phyloP scores from a whole-genome alignment of 495 filamentous ascomycete genomes.

The Penicillium bialowiezense region DNA sequence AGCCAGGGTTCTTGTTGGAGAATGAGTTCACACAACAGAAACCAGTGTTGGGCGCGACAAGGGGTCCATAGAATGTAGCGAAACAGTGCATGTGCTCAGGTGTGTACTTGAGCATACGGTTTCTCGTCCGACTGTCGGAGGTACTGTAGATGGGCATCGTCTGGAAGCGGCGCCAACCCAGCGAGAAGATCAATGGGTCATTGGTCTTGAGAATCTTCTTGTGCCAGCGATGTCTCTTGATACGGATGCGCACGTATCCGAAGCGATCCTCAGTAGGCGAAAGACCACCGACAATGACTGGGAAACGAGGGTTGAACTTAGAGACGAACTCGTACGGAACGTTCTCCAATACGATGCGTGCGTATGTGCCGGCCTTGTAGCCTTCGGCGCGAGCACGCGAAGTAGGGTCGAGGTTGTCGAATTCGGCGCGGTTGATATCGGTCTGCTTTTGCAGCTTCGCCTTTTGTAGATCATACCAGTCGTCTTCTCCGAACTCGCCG shows the following conservation, averaged over 20 bases:
- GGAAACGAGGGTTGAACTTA: slow-evolving; percentile 81
- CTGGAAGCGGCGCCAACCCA: slow-evolving; percentile 97
- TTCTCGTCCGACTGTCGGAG: slow-evolving; percentile 85
- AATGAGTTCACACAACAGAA: slow-evolving; percentile 93
- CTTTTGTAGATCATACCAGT: slow-evolving; percentile 98
- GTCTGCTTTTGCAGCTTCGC: slow-evolving; percentile 90
- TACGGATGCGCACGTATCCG: slow-evolving; percentile 90
- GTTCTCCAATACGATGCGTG: slow-evolving; percentile 79
- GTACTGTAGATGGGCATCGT: slow-evolving; percentile 89
- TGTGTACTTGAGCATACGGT: slow-evolving; percentile 97
- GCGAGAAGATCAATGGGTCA: slow-evolving; percentile 93
- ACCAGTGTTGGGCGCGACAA: slow-evolving; percentile 92
- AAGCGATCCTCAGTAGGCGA: slow-evolving; percentile 91
- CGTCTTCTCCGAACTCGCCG: slow-evolving; percentile 88
- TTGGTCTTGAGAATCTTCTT: slow-evolving; percentile 98
- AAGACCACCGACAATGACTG: slow-evolving; percentile 86
- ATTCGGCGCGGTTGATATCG: slow-evolving; percentile 91
- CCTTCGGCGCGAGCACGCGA: slow-evolving; percentile 83
- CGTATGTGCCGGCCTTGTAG: slow-evolving; percentile 90
- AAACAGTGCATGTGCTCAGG: slow-evolving; percentile 99
- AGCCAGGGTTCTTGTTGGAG: slow-evolving; percentile 82
- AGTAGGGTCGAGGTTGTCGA: slow-evolving; percentile 75
- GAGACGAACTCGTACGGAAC: slow-evolving; percentile 88
- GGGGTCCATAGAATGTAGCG: slow-evolving; percentile 89
- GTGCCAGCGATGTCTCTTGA: slow-evolving; percentile 97